Evolutionary conservation across 1,139 yeast species (phyloP), one percentile per base, ranked within the genome.

Genomic region (Wickerhamomyces sp.): DNA sequence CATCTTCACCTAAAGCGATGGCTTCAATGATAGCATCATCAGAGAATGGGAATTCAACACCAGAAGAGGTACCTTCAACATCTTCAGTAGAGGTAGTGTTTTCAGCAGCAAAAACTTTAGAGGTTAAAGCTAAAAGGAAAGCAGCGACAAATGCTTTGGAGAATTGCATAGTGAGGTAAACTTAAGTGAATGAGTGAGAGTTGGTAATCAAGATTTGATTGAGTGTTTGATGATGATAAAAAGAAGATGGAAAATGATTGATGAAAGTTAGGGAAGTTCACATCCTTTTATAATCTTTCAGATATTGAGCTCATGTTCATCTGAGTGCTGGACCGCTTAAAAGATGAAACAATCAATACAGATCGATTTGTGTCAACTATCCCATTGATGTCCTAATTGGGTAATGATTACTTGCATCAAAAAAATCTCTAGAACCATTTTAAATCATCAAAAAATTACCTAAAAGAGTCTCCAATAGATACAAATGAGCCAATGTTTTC

Each of bases 1-100:
- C 41, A 46, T 56, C 59, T 11, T 50, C 54, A 41, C 52, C 54
- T 33, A 57, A 49, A n/a, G 51, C 48, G 37, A 56, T 48, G 18
- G 58, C 58, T 40, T 39, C 59, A 34, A 58, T 48, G 46, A 58
- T 51, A 26, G 62, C 60, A 43, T 49, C 56, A 10, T 54, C 56
- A 35, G 60, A 53, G 47, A 57, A 57, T 40, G 59, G 58, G 45
- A 57, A 56, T 39, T 55, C 56, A 34, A 49, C 57, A 39, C 49
- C 55, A 7, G 41, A 30, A 8, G 54, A 39, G 11, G 57, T 47
- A 15, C 52, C 54, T 37, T 41, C 49, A 31, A 44, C 45, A 29
- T 51, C 46, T 18, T 45, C 48, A 27, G 41, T 27, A 14, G 37
- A 15, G 29, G 46, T 23, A 13, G 45, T 39, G 32, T 40, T 49